Evolutionary conservation across 768 basidiomycete genomes (phyloP), one percentile per base, ranked within the genome.

Genomic region (Mycena amicta): DNA sequence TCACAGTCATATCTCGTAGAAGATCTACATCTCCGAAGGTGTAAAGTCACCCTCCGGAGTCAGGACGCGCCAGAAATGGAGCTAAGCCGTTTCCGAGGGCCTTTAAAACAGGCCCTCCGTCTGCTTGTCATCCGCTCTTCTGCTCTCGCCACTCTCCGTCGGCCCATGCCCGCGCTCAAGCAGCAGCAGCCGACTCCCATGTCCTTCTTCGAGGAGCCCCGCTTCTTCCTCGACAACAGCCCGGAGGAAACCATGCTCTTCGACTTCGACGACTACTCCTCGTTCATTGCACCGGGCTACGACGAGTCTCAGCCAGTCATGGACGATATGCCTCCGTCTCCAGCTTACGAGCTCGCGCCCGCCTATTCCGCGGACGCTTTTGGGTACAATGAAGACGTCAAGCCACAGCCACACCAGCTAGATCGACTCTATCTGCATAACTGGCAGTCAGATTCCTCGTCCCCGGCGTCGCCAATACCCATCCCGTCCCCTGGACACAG

Each of bases 401-500:
- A 55, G 50, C 39, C 47, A 49, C 47, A 49, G 47, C 61, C 61
- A 62, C 56, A 56, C 63, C 29, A 62, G 67, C 40, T 61, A 67
- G n/a, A 41, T 20, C 26, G 37, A 20, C 22, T 50, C 5, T 60
- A 57, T 13, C 43, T 60, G 6, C 29, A 50, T 37, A 53, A 56
- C 26, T 57, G 73, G 63, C 60, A 73, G 61, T 60, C 75, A 61
- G 77, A 76, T 64, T 60, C 75, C 51, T 71, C 71, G 49, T 72
- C 70, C 41, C 57, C 57, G 23, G 25, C 52, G 5, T 49, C 47
- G 0, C 88, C 89, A 25, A 86, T 89, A 65, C 80, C 86, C 61
- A 87, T 87, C 52, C 84, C 84, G 29, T 75, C 80, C 4, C 72
- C 77, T 18, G n/a, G n/a, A n/a, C 74, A 77, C 56, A 71, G 74